Evolutionary conservation across 768 basidiomycete genomes (phyloP), one percentile per base, ranked within the genome.

Genomic region (Austroboletus festivus): DNA sequence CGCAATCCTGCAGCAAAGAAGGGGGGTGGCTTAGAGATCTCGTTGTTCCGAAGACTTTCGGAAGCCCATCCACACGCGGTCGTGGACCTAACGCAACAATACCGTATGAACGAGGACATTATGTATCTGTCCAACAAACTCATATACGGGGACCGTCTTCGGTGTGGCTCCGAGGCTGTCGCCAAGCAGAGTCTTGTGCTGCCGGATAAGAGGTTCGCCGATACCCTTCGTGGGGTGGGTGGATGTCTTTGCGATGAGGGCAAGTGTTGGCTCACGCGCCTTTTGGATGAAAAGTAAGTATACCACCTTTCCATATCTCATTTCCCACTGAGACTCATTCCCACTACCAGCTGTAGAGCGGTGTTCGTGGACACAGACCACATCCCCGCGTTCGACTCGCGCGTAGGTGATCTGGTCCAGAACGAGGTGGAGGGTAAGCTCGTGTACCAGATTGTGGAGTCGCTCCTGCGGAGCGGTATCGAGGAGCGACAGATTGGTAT

Each of bases 21-120:
- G 60, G n/a, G n/a, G n/a, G 89, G 85, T 3, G 96, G 96, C 1
- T 74, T 97, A 12, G 95, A 98, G 51, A 74, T 88, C 0, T 93
- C 90, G 0, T 76, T 98, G 4, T 99, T 99, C 74, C 81, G 89
- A 35, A 80, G 83, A 3, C 79, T 99, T 5, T 93, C 91, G 0
- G 86, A 92, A 35, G 83, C 89, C 0, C 91, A 97, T 59, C 90
- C 91, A 0, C 71, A 84, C 19, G 83, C 93, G 2, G 89, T 96
- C 26, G 81, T 89, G 20, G 89, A 96, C 55, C 78, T 99, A 37
- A 76, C 81, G 1, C 77, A 86, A 48, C 96, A 99, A 62, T 99
- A 98, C 63, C 78, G 96, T 38, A 98, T 98, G 96, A 97, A 95
- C 66, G 80, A 80, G 47, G 93, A 95, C 52, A 96, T 98, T 63